phyloP scores from a whole-genome alignment of 2,329 filamentous ascomycete species.

The Myriosclerotinia duriaeana region DNA sequence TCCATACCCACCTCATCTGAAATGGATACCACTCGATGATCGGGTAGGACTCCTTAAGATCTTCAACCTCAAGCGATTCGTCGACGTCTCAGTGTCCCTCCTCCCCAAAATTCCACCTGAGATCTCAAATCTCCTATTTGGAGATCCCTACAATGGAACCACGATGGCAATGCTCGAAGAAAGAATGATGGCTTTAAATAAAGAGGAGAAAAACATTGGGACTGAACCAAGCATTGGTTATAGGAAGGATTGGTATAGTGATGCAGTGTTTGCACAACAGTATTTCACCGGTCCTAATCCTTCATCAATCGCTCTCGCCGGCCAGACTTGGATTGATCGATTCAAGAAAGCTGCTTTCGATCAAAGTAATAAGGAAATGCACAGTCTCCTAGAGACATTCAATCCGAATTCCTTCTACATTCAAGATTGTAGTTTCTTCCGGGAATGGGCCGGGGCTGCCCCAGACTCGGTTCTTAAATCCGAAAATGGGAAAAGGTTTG shows the following conservation, averaged over 20 bases:
- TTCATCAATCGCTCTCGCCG: constrained; percentile 30
- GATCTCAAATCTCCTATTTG: constrained; percentile 22
- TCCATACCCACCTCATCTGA: constrained; percentile 38
- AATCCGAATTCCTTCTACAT: constrained; percentile 31
- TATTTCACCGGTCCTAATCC: constrained; percentile 44
- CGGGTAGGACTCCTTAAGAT: constrained; percentile 32
- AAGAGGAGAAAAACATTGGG: constrained; percentile 18
- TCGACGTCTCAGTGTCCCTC: constrained; percentile 33
- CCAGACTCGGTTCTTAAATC: constrained; percentile 20
- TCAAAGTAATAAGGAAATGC: constrained; percentile 27
- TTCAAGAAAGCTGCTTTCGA: constrained; percentile 29
- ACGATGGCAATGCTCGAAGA: constrained; percentile 24
- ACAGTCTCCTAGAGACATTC: constrained; percentile 24
- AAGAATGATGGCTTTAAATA: constrained; percentile 2
- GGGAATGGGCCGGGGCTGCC: constrained; percentile 22
- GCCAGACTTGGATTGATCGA: constrained; percentile 29
- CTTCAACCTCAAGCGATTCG: constrained; percentile 35
- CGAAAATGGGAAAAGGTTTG: constrained; percentile 30
- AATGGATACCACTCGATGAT: constrained; percentile 34
- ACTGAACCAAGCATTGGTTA: constrained; percentile 27
- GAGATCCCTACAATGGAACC: constrained; percentile 21
- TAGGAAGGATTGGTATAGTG: constrained; percentile 33
- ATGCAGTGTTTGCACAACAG: constrained; percentile 46
- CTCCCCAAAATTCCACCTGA: constrained; percentile 32
- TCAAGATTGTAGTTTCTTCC: constrained; percentile 38